Percentiles rank a stretch among this genome's conserved stretches.
phyloP scores from a whole-genome alignment of 2,329 filamentous ascomycete genomes.

The Rhynchosporium graminicola region DNA sequence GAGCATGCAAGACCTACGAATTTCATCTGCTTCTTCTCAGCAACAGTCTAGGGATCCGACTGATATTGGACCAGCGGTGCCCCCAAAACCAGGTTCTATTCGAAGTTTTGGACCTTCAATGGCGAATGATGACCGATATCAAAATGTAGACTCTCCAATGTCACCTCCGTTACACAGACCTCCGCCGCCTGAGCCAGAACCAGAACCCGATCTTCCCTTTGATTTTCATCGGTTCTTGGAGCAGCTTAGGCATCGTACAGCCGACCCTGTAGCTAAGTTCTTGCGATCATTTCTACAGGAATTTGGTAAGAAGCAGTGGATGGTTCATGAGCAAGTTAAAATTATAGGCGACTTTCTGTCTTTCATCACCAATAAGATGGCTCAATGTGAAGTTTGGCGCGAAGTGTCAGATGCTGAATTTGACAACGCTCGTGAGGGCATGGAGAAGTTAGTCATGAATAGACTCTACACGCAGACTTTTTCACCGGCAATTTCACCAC shows the following conservation, averaged over 20 bases:
- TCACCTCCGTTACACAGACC: slow-evolving; percentile 56
- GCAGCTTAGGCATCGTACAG: slow-evolving; percentile 91
- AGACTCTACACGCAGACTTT: slow-evolving; percentile 94
- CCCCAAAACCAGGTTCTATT: slow-evolving; percentile 44
- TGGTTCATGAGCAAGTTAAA: slow-evolving; percentile 99
- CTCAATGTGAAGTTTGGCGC: slow-evolving; percentile 92
- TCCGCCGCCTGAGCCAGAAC: slow-evolving; percentile 71
- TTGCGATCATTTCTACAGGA: slow-evolving; percentile 91
- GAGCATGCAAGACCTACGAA: slow-evolving; percentile 36
- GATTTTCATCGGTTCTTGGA: slow-evolving; percentile 98
- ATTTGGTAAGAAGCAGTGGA: slow-evolving; percentile 98
- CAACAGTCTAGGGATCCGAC: slow-evolving; percentile 30
- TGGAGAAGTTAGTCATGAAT: slow-evolving; percentile 99
- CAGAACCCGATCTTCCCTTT: slow-evolving; percentile 84
- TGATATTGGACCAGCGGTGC: slow-evolving; percentile 43
- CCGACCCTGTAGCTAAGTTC: slow-evolving; percentile 96
- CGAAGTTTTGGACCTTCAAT: slow-evolving; percentile 35
- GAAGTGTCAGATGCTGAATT: slow-evolving; percentile 96
- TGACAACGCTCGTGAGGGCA: slow-evolving; percentile 95
- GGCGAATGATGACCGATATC: slow-evolving; percentile 50
- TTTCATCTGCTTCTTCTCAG: slow-evolving; percentile 29
- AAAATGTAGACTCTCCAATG: slow-evolving; percentile 43
- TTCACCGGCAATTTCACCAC: slow-evolving; percentile 85
- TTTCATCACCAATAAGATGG: slow-evolving; percentile 99
- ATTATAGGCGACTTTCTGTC: slow-evolving; percentile 95